Percentiles rank a stretch among this genome's conserved stretches.
Evolutionary conservation across 768 basidiomycete species (phyloP).

Genomic region (Pilatotrama ljubarskyi): DNA sequence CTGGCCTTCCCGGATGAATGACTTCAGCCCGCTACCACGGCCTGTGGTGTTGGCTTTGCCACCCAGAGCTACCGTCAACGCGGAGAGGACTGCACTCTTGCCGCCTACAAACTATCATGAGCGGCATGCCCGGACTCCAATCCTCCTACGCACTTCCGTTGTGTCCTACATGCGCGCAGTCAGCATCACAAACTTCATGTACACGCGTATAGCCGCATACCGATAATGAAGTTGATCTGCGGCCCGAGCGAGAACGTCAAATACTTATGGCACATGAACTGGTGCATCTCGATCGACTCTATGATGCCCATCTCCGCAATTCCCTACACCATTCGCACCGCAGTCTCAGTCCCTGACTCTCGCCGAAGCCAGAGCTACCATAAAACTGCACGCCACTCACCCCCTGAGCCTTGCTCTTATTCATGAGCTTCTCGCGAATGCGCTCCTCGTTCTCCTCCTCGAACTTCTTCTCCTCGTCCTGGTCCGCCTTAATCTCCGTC

Average conservation of each 20-base stretch:
- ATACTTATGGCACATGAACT: slow-evolving; percentile 96
- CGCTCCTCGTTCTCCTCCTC: slow-evolving; percentile 60
- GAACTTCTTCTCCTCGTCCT: slow-evolving; percentile 64
- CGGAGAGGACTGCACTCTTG: slow-evolving; percentile 92
- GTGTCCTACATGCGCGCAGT: slow-evolving; percentile 53
- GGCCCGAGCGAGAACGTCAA: slow-evolving; percentile 84
- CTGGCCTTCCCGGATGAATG: slow-evolving; percentile 84
- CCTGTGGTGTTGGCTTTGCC: slow-evolving; percentile 93
- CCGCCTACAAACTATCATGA: slow-evolving; percentile 57
- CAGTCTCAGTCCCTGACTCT: neutral
- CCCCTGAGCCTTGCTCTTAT: slow-evolving; percentile 44
- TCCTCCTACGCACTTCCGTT: slow-evolving; percentile 76
- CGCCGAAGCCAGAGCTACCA: neutral
- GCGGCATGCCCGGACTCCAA: neutral
- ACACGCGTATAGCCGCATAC: slow-evolving; percentile 38
- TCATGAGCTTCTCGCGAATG: slow-evolving; percentile 56
- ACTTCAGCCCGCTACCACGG: slow-evolving; percentile 79
- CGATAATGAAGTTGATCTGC: slow-evolving; percentile 97
- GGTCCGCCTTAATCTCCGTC: slow-evolving; percentile 31
- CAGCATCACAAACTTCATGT: neutral
- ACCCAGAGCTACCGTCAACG: slow-evolving; percentile 89
- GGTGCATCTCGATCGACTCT: slow-evolving; percentile 79
- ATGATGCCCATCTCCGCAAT: slow-evolving; percentile 89
- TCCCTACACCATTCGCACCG: slow-evolving; percentile 45
- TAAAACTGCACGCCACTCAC: slow-evolving; percentile 34